Percentiles rank a stretch among this genome's conserved stretches.
These are phyloP conservation scores for Saccharomycopsis oosterbeekiorum DNA, from an alignment of 805 yeast species.

Conservation along the genomic window DNA sequence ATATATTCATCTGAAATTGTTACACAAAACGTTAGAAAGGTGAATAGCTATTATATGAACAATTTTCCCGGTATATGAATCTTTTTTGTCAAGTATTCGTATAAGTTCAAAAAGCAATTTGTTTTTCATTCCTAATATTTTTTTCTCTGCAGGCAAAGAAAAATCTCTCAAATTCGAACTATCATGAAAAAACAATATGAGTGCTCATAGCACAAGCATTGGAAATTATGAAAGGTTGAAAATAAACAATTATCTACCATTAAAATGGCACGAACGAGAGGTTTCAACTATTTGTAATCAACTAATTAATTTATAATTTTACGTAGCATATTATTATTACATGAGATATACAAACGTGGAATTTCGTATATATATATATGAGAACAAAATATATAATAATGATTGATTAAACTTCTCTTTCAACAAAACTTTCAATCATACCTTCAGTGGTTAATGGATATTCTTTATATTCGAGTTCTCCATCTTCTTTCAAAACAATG, in stretches of 20 bases:
- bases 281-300: no score
- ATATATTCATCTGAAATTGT: neutral
- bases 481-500: slow-evolving; percentile 34
- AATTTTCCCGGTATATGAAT: neutral
- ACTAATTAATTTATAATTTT: no score
- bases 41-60: no score
- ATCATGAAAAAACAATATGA: neutral
- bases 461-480: slow-evolving; percentile 38
- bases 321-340: neutral
- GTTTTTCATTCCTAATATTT: neutral
- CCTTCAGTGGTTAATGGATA: slow-evolving; percentile 68
- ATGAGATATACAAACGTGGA: neutral
- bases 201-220: neutral
- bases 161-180: neutral
- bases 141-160: neutral
- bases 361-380: neutral
- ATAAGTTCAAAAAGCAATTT: neutral
- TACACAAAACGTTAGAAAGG: neutral
- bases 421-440: slow-evolving; percentile 68
- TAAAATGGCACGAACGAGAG: neutral
- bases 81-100: no score
- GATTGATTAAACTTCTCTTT: slow-evolving; percentile 34
- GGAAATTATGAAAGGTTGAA: neutral
- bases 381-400: neutral
- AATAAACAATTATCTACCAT: neutral